phyloP scores from a whole-genome alignment of 75 land plant species.

The Pinus albicaulis region DNA sequence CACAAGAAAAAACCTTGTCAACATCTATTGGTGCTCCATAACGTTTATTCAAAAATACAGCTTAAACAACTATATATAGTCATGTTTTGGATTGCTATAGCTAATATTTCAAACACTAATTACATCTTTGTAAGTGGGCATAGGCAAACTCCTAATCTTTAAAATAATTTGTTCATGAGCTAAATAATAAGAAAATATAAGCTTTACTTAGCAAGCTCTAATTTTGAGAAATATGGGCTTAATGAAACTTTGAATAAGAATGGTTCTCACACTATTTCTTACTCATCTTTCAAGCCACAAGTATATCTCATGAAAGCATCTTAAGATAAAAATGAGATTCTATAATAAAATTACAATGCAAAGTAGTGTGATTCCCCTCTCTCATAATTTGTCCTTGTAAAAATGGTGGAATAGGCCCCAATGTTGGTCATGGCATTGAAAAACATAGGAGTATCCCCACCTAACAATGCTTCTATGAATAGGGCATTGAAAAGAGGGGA shows the following conservation, averaged over 20 bases:
- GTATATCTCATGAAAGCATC: background rate
- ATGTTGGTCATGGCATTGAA: constrained; percentile 35
- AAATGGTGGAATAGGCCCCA: constrained; percentile 60
- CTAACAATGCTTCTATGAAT: constrained; percentile 26
- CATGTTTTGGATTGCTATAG: constrained; percentile 2
- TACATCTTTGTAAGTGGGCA: constrained; percentile 24
- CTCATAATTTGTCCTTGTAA: constrained; percentile 73
- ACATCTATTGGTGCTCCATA: background rate
- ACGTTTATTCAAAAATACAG: background rate
- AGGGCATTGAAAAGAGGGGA: constrained; percentile 39
- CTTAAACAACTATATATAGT: background rate
- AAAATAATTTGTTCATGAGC: background rate
- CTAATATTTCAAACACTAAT: constrained; percentile 11
- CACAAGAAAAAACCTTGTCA: background rate
- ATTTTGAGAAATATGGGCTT: background rate
- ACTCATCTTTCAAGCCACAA: background rate
- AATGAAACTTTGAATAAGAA: background rate
- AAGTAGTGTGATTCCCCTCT: constrained; percentile 65
- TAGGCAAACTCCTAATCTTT: constrained; percentile 5
- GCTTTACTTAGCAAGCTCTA: constrained; percentile 2
- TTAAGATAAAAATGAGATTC: constrained; percentile 24
- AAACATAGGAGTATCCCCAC: constrained; percentile 27
- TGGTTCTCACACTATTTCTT: background rate
- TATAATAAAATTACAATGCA: constrained; percentile 45
- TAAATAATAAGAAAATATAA: constrained; percentile 19